These are phyloP conservation scores for Zygoascus tannicola DNA, from an alignment of 805 yeast species.

Conservation along the genomic window DNA sequence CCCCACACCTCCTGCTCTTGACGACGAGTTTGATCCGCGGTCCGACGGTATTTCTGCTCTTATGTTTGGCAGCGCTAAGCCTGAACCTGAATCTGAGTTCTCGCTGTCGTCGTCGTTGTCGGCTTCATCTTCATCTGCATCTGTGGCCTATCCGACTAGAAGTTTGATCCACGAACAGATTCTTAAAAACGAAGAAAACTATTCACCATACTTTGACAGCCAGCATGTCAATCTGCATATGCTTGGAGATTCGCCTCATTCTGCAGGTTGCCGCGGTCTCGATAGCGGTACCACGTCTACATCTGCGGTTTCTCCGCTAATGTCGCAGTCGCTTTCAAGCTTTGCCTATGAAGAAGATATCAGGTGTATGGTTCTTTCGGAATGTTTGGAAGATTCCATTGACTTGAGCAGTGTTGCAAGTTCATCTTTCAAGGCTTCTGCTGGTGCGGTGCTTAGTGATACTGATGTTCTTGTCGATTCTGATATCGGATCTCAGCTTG, in stretches of 20 bases:
- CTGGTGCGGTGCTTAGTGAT: background rate
- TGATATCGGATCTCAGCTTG: background rate
- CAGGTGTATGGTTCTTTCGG: background rate
- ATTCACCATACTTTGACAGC: background rate
- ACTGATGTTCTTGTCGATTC: background rate
- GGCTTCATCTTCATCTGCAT: no score
- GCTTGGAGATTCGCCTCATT: background rate
- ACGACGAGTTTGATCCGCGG: no score
- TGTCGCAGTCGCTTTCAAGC: background rate
- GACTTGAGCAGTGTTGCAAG: background rate
- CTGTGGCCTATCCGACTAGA: no score
- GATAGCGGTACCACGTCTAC: background rate
- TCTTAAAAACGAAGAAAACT: conserved; percentile 8
- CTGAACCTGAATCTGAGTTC: no score
- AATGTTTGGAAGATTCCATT: background rate
- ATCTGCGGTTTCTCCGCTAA: background rate
- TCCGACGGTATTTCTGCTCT: no score
- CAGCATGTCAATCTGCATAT: background rate
- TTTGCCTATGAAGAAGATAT: background rate
- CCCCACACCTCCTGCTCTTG: no score
- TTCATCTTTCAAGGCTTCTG: background rate
- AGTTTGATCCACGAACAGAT: conserved; percentile 14
- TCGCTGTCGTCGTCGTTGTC: no score
- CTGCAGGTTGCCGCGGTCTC: background rate
- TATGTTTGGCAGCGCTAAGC: no score